These are phyloP conservation scores for Panaeolus cyanescens DNA, from an alignment of 768 basidiomycete species.

Conservation along the genomic window DNA sequence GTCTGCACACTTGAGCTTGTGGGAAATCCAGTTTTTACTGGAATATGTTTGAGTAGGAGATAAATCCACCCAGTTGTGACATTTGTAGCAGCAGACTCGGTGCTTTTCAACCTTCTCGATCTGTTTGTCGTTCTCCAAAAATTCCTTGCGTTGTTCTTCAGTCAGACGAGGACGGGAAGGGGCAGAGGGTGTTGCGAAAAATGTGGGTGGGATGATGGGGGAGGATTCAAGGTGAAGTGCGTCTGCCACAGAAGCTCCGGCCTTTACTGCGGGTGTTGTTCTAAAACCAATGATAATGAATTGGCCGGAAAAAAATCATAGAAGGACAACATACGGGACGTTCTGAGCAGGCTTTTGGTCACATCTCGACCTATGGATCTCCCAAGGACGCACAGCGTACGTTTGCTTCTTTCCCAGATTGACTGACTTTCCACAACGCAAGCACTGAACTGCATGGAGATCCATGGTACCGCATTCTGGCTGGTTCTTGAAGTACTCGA, in stretches of 20 bases:
- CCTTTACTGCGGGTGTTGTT: conserved; percentile 15
- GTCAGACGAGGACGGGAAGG: conserved; percentile 28
- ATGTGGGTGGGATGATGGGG: background rate
- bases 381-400: conserved; percentile 65
- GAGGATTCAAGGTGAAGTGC: conserved; percentile 10
- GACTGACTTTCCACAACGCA: conserved; percentile 56
- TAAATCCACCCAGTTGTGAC: conserved; percentile 65
- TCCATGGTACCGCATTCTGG: conserved; percentile 58
- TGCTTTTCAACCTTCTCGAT: conserved; percentile 50
- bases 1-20: conserved; percentile 49
- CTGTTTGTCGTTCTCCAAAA: conserved; percentile 55
- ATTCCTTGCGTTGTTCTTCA: conserved; percentile 47
- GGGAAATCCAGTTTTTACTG: conserved; percentile 54
- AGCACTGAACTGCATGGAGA: conserved; percentile 59
- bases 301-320: background rate
- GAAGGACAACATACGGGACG: conserved; percentile 14
- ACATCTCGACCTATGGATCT: conserved; percentile 56
- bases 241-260: conserved; percentile 8
- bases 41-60: conserved; percentile 42
- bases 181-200: conserved; percentile 14
- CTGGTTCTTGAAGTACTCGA: conserved; percentile 65
- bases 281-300: conserved; percentile 17
- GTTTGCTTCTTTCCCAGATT: conserved; percentile 55
- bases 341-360: conserved; percentile 38
- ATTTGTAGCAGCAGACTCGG: conserved; percentile 59